Conservation (phyloP, 1,284 basidiomycete species). For the Moesziomyces aphidis region DNA sequence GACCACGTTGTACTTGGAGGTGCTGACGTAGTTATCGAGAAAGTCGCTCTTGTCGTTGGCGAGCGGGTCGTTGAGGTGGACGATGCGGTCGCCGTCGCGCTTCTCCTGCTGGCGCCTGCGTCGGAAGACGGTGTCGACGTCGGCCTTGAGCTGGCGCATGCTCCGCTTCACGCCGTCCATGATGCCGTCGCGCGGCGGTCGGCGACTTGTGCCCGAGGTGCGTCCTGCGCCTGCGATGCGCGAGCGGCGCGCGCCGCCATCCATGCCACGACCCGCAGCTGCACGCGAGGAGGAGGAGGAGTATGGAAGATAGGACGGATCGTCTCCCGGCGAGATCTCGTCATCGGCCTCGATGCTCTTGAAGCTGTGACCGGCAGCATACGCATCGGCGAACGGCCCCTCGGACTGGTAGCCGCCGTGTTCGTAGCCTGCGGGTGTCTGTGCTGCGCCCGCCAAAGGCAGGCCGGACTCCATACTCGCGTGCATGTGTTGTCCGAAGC, state of each 20-base stretch:
- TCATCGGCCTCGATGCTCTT: constrained; percentile 67
- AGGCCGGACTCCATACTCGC: constrained; percentile 54
- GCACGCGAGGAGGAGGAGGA: constrained; percentile 2
- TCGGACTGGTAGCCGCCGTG: constrained; percentile 25
- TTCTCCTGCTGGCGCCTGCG: constrained; percentile 43
- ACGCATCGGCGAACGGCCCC: constrained; percentile 57
- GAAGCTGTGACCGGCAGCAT: constrained; percentile 47
- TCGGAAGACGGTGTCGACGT: constrained; percentile 47
- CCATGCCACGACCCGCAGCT: constrained; percentile 1
- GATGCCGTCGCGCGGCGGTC: constrained; percentile 41
- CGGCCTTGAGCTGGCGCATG: constrained; percentile 44
- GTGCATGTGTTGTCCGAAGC: constrained; percentile 32
- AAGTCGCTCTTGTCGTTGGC: constrained; percentile 60
- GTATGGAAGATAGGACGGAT: constrained; percentile 26
- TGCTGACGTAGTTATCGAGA: constrained; percentile 83
- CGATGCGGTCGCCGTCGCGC: constrained; percentile 54
- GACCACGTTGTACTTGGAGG: constrained; percentile 91
- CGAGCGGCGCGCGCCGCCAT: constrained; percentile 9
- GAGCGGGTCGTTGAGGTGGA: constrained; percentile 61
- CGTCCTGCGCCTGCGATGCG: constrained; percentile 15
- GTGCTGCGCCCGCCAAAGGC: constrained; percentile 44
- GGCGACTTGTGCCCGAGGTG: constrained; percentile 33
- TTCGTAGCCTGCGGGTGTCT: constrained; percentile 50
- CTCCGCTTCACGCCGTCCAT: constrained; percentile 52
- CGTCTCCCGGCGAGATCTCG: constrained; percentile 42